These are phyloP conservation scores for Ophiostoma novo-ulmi DNA, from an alignment of 2,329 filamentous ascomycete genomes.

Conservation along the genomic window DNA sequence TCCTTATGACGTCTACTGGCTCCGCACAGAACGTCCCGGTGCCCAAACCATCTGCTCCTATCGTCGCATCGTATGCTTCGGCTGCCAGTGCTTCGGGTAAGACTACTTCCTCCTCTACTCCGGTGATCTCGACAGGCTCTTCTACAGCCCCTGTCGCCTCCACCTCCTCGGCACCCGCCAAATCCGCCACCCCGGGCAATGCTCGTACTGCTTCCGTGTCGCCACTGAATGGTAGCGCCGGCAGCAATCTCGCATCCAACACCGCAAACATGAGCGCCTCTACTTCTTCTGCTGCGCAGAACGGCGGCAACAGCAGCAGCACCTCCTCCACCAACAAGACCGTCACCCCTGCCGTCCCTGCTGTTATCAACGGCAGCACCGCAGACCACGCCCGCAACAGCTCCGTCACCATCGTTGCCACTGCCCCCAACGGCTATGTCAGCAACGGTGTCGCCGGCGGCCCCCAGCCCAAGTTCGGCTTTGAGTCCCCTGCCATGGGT, in stretches of 20 bases:
- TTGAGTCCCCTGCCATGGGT: constrained; percentile 62
- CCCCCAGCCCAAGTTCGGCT: constrained; percentile 72
- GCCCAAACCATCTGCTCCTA: constrained; percentile 13
- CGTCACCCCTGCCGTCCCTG: constrained; percentile 57
- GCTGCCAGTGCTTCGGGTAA: constrained; percentile 61
- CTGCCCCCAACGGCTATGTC: constrained; percentile 68
- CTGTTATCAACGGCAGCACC: constrained; percentile 62
- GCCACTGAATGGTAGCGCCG: constrained; percentile 73
- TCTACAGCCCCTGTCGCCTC: constrained; percentile 49
- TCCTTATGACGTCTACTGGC: constrained; percentile 58
- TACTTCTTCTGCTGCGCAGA: constrained; percentile 34
- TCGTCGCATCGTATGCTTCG: constrained; percentile 57
- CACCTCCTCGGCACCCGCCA: constrained; percentile 49
- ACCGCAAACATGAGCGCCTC: constrained; percentile 24
- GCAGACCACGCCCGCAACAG: constrained; percentile 76
- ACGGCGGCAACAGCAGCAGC: constrained; percentile 34
- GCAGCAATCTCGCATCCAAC: constrained; percentile 16
- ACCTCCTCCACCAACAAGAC: constrained; percentile 36
- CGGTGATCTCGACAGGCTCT: constrained; percentile 56
- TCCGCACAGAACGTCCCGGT: constrained; percentile 35
- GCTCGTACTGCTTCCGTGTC: constrained; percentile 63
- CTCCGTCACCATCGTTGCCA: constrained; percentile 86
- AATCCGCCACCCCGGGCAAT: constrained; percentile 45
- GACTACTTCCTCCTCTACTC: constrained; percentile 52
- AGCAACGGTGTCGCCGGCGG: constrained; percentile 65